Conservation (phyloP, 2,329 filamentous ascomycete genomes). For the Colletotrichum sp. region DNA sequence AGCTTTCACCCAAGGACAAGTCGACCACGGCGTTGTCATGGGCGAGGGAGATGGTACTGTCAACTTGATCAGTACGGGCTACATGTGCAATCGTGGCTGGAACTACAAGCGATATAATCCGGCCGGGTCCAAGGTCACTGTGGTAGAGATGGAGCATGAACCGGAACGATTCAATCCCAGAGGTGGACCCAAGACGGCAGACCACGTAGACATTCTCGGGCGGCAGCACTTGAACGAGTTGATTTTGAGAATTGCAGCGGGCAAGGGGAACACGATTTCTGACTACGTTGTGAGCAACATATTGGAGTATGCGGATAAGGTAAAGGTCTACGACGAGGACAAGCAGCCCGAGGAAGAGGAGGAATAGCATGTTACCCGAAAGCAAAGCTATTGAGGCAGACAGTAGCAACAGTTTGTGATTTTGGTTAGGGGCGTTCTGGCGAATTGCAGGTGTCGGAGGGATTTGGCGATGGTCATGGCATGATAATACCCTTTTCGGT, state of each 20-base stretch:
- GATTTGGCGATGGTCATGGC: background rate
- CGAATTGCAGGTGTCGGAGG: background rate
- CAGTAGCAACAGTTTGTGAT: background rate
- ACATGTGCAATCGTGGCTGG: conserved; percentile 98
- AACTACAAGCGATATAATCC: conserved; percentile 93
- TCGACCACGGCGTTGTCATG: conserved; percentile 91
- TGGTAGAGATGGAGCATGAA: conserved; percentile 96
- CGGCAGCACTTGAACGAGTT: conserved; percentile 89
- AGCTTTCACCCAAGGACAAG: conserved; percentile 59
- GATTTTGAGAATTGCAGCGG: conserved; percentile 84
- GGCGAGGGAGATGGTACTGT: conserved; percentile 97
- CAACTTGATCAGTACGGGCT: conserved; percentile 87
- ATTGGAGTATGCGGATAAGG: conserved; percentile 78
- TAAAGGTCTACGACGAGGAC: conserved; percentile 78
- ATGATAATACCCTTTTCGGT: background rate
- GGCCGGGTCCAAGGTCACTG: conserved; percentile 78
- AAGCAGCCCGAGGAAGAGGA: conserved; percentile 5
- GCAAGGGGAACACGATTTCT: conserved; percentile 79
- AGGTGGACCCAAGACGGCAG: conserved; percentile 73
- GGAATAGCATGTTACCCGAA: background rate
- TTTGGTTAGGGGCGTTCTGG: conserved; percentile 8
- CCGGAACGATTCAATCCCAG: conserved; percentile 90
- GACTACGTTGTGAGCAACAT: conserved; percentile 85
- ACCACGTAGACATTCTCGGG: conserved; percentile 96
- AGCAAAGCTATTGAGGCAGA: background rate